Evolutionary conservation across 495 filamentous ascomycete genomes (phyloP).

Genomic region (Penicillium silybi): DNA sequence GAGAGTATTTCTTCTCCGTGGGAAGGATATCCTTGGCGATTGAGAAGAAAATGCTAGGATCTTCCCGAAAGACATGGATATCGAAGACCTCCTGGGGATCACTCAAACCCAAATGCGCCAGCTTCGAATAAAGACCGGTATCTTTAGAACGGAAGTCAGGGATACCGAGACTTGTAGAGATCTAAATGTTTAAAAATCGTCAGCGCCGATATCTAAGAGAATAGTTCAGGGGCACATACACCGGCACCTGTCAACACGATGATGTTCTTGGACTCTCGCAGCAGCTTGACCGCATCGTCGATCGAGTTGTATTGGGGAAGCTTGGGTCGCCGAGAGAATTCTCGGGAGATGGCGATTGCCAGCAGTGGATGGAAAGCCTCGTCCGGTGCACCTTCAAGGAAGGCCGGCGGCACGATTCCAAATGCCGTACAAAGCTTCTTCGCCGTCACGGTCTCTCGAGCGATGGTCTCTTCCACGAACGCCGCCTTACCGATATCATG

Average conservation of each 20-base stretch:
- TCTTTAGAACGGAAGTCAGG: slow-evolving; percentile 67
- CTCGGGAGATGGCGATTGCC: slow-evolving; percentile 72
- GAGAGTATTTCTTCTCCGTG: slow-evolving; percentile 66
- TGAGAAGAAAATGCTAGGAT: slow-evolving; percentile 88
- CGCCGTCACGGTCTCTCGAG: slow-evolving; percentile 61
- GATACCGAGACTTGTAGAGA: slow-evolving; percentile 68
- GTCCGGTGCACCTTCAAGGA: slow-evolving; percentile 70
- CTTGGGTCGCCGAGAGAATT: slow-evolving; percentile 77
- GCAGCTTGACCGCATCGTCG: slow-evolving; percentile 77
- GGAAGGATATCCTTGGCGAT: slow-evolving; percentile 90
- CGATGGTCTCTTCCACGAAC: slow-evolving; percentile 72
- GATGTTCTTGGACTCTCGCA: slow-evolving; percentile 74
- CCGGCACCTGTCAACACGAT: slow-evolving; percentile 93
- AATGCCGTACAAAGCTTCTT: slow-evolving; percentile 93
- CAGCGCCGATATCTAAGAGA: not conserved
- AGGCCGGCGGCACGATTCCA: slow-evolving; percentile 70
- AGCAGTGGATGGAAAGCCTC: slow-evolving; percentile 72
- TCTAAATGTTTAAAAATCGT: slow-evolving; percentile 38
- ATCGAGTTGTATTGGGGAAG: slow-evolving; percentile 77
- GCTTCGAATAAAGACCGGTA: slow-evolving; percentile 65
- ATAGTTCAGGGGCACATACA: slow-evolving; percentile 35
- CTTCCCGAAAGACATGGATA: slow-evolving; percentile 76
- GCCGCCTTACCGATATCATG: slow-evolving; percentile 69
- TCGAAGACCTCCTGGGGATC: slow-evolving; percentile 97
- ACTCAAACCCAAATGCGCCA: slow-evolving; percentile 68